Conservation (phyloP, 805 yeast species). For the Candida sithepensis region DNA sequence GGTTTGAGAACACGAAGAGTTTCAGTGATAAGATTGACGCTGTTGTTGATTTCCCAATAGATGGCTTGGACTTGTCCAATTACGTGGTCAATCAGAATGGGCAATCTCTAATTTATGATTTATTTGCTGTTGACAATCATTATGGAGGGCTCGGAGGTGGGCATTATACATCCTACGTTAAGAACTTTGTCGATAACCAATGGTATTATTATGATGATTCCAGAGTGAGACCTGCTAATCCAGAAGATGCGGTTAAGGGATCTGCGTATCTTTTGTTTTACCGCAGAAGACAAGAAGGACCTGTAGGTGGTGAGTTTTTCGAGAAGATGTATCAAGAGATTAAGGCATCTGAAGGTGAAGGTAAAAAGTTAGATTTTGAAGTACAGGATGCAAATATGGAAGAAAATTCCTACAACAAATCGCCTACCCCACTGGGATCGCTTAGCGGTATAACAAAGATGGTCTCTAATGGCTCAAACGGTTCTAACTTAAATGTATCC, state of each 20-base stretch:
- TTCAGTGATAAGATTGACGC: constrained; percentile 88
- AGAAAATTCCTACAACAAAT: not conserved
- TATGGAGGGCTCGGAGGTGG: constrained; percentile 97
- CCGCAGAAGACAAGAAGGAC: constrained; percentile 44
- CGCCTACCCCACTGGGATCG: not conserved
- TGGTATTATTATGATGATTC: constrained; percentile 95
- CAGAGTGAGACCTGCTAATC: constrained; percentile 57
- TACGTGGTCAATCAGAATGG: constrained; percentile 43
- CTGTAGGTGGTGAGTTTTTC: constrained; percentile 48
- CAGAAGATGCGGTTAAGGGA: constrained; percentile 59
- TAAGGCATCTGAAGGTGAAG: not conserved
- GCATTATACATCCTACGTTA: constrained; percentile 88
- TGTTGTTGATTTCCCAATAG: constrained; percentile 82
- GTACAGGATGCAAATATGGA: not conserved
- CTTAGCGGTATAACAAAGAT: not conserved
- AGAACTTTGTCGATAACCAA: constrained; percentile 65
- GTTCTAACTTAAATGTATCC: not conserved
- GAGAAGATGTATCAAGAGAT: constrained; percentile 39
- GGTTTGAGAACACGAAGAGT: constrained; percentile 81
- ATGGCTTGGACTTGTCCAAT: constrained; percentile 68
- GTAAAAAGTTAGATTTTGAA: not conserved
- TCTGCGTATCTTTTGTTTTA: constrained; percentile 89
- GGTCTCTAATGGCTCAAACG: no score
- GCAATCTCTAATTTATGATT: constrained; percentile 59
- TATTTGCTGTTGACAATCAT: constrained; percentile 92